These are phyloP conservation scores for Nakazawaea laoshanensis DNA, from an alignment of 805 yeast species.

Conservation along the genomic window DNA sequence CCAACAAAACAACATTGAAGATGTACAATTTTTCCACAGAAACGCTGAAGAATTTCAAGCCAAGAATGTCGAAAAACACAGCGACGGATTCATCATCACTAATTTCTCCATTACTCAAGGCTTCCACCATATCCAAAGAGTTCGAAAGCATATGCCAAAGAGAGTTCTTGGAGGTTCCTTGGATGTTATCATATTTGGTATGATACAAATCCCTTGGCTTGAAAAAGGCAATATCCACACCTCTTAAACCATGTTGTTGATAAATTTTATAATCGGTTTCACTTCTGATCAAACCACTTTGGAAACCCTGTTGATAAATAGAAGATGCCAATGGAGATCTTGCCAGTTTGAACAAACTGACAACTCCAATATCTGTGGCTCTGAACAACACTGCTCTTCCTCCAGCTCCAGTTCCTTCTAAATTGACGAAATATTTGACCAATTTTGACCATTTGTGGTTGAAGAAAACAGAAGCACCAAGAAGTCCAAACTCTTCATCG, in stretches of 20 bases:
- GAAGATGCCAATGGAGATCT: conserved; percentile 72
- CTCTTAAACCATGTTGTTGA: conserved; percentile 59
- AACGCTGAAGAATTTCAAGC: conserved; percentile 42
- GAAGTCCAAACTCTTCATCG: conserved; percentile 80
- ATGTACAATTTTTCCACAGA: conserved; percentile 41
- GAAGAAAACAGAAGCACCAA: conserved; percentile 72
- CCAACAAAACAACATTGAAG: conserved; percentile 44
- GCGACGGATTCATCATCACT: conserved; percentile 33
- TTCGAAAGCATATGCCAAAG: conserved; percentile 80
- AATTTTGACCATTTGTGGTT: conserved; percentile 63
- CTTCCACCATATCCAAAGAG: conserved; percentile 49
- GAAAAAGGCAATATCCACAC: conserved; percentile 85
- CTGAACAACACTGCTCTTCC: conserved; percentile 77
- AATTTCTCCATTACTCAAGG: conserved; percentile 30
- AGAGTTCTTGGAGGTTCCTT: conserved; percentile 55
- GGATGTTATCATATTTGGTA: conserved; percentile 63
- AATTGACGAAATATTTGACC: conserved; percentile 60
- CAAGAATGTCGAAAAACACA: conserved; percentile 58
- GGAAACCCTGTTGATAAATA: conserved; percentile 77
- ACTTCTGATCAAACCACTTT: conserved; percentile 59
- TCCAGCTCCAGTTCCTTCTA: conserved; percentile 93
- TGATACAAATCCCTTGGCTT: conserved; percentile 82
- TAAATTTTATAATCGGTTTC: conserved; percentile 85
- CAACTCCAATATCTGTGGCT: conserved; percentile 71
- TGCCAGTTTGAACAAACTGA: conserved; percentile 46